Conservation (phyloP, 495 filamentous ascomycete genomes). For the Talaromyces wortmannii region DNA sequence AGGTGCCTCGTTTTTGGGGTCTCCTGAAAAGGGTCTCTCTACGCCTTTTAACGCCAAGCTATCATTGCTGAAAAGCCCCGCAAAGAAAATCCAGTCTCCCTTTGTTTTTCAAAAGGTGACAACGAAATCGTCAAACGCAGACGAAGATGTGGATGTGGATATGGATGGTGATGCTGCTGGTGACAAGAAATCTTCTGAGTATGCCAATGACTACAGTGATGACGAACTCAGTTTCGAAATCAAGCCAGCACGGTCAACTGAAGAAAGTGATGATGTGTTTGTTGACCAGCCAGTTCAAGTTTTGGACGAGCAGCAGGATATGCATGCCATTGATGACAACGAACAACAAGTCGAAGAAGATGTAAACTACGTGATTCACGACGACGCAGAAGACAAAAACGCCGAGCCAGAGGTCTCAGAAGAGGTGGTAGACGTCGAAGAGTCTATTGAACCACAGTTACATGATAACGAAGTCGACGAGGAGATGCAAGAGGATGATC, state of each 20-base stretch:
- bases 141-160: conserved; percentile 1
- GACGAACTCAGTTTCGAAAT: neutral
- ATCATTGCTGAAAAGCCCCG: conserved; percentile 36
- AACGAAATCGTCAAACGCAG: neutral
- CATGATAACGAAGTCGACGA: conserved; percentile 2
- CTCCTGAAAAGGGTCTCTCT: conserved; percentile 19
- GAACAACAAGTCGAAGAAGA: conserved; percentile 3
- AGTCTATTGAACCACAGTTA: neutral
- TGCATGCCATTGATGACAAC: neutral
- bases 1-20: conserved; percentile 24
- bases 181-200: neutral
- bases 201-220: neutral
- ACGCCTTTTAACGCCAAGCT: conserved; percentile 22
- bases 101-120: conserved; percentile 12
- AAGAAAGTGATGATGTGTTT: neutral
- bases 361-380: neutral
- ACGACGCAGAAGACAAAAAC: too few species aligned
- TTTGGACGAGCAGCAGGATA: neutral
- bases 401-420: too few species aligned
- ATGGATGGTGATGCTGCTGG: conserved; percentile 6
- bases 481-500: conserved; percentile 2
- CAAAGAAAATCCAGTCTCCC: conserved; percentile 31
- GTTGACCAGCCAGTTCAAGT: neutral
- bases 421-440: too few species aligned
- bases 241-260: neutral